phyloP scores from a whole-genome alignment of 306 rosid species.

The Luffa acutangula region DNA sequence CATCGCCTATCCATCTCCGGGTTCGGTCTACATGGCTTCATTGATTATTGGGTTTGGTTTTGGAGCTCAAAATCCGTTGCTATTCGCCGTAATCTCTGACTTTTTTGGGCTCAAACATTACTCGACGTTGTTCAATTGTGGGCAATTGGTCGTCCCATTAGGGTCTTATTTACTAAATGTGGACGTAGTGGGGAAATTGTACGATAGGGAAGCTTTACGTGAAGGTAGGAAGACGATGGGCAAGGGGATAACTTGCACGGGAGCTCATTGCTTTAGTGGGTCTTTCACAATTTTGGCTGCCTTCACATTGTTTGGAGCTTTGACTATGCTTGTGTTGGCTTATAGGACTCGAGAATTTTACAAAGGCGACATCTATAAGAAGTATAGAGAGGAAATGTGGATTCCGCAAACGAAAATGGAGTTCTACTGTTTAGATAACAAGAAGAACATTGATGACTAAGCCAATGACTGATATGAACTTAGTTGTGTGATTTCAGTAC shows the following conservation, averaged over 20 bases:
- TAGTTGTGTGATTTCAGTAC: no score
- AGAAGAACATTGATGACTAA: background rate
- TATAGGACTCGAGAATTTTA: background rate
- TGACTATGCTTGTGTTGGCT: background rate
- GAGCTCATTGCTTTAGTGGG: background rate
- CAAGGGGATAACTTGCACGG: background rate
- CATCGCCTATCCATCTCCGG: slow-evolving; percentile 16
- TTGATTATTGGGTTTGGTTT: background rate
- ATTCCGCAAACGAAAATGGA: background rate
- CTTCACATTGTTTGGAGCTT: background rate
- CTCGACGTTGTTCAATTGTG: slow-evolving; percentile 9
- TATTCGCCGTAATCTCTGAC: background rate
- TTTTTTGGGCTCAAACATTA: background rate
- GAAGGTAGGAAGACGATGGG: background rate
- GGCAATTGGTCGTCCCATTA: background rate
- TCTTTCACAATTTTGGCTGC: background rate
- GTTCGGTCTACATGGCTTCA: slow-evolving; percentile 21
- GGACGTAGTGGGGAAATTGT: background rate
- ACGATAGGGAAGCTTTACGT: slow-evolving; percentile 5
- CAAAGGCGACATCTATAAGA: background rate
- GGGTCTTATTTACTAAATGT: slow-evolving; percentile 9
- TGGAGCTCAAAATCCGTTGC: slow-evolving; percentile 7
- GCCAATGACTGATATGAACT: no score
- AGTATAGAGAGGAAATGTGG: background rate
- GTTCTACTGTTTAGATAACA: no score